Evolutionary conservation across 2,329 filamentous ascomycete genomes (phyloP).

Genomic region (Alternaria triticimaculans): DNA sequence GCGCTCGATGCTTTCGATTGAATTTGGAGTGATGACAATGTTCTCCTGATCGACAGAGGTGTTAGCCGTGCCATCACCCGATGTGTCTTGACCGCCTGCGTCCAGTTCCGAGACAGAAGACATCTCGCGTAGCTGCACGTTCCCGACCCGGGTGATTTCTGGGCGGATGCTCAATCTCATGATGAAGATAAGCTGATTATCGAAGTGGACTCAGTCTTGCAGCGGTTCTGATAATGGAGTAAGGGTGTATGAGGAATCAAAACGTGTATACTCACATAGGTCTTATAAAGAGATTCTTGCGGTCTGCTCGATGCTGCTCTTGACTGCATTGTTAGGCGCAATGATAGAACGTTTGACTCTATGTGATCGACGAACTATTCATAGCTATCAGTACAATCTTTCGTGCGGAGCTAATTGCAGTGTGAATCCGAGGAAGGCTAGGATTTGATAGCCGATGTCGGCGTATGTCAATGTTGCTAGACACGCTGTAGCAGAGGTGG

Average conservation of each 20-base stretch:
- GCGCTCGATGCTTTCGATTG: conserved; percentile 8
- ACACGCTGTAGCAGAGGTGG: background rate
- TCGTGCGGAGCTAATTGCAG: background rate
- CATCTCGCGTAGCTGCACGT: conserved; percentile 11
- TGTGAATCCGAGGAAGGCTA: background rate
- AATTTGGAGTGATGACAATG: conserved; percentile 9
- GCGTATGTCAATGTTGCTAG: background rate
- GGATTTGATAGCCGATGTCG: background rate
- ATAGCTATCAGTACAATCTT: background rate
- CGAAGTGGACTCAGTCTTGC: background rate
- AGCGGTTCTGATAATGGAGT: background rate
- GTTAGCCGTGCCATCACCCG: background rate
- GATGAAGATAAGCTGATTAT: background rate
- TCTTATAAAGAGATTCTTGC: background rate
- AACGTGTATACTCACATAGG: background rate
- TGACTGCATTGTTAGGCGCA: background rate
- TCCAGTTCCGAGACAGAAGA: conserved; percentile 20
- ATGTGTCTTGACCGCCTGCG: background rate
- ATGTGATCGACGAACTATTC: background rate
- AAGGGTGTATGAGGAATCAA: background rate
- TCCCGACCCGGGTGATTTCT: conserved; percentile 9
- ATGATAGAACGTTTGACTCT: background rate
- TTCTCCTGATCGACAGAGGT: background rate
- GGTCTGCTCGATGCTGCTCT: background rate
- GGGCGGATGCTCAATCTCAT: background rate